These are phyloP conservation scores for Cicer pinnatifidum DNA, from an alignment of 306 rosid species.

Conservation along the genomic window DNA sequence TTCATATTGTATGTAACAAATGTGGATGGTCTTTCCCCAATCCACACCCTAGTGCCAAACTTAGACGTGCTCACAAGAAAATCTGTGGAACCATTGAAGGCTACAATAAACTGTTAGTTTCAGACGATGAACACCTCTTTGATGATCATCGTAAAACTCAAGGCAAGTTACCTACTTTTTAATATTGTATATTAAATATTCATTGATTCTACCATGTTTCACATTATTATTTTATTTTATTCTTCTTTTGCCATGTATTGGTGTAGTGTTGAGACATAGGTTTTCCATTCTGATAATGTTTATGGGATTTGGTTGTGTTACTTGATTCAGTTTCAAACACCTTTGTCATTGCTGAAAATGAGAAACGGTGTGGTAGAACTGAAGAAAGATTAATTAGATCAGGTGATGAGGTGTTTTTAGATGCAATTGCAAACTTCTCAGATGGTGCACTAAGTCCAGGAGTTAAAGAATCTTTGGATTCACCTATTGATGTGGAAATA, in stretches of 20 bases:
- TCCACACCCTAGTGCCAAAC: constrained; percentile 72
- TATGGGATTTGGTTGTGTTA: constrained; percentile 46
- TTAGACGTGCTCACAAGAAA: constrained; percentile 75
- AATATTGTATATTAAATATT: not conserved
- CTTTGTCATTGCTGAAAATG: constrained; percentile 39
- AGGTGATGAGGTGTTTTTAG: constrained; percentile 61
- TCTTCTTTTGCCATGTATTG: not conserved
- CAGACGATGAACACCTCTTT: constrained; percentile 58
- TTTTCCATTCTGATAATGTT: constrained; percentile 16
- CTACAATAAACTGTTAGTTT: constrained; percentile 45
- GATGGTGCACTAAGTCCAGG: constrained; percentile 45
- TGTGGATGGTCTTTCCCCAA: constrained; percentile 79
- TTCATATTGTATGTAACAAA: constrained; percentile 54
- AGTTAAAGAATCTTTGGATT: constrained; percentile 31
- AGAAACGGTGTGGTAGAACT: constrained; percentile 43
- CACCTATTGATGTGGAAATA: constrained; percentile 41
- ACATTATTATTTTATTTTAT: not conserved
- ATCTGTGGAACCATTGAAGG: constrained; percentile 76
- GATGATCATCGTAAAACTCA: constrained; percentile 53
- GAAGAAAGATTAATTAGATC: constrained; percentile 44
- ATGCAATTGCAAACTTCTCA: constrained; percentile 70
- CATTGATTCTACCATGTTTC: not conserved
- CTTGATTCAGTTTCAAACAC: constrained; percentile 45
- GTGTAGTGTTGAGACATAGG: not conserved
- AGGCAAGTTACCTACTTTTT: constrained; percentile 45